Evolutionary conservation across 352 stramenopile species (phyloP).

Genomic region (Labyrinthula sp.): DNA sequence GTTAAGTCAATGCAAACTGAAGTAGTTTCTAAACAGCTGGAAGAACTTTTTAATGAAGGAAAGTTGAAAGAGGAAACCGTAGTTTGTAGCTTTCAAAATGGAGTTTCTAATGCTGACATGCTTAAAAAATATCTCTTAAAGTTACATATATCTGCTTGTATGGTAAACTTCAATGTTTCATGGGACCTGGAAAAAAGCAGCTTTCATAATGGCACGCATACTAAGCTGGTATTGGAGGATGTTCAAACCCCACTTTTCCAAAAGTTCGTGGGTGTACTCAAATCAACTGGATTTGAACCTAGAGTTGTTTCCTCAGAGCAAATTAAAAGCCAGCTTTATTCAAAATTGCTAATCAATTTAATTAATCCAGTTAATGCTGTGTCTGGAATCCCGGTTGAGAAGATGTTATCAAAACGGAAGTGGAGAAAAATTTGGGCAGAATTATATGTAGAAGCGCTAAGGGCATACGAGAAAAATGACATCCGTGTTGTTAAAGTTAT

Average conservation of each 20-base stretch:
- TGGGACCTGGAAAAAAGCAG: slow-evolving; percentile 1
- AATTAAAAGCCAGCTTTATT: slow-evolving; percentile 2
- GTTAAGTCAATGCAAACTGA: slow-evolving; percentile 10
- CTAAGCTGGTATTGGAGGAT: slow-evolving; percentile 2
- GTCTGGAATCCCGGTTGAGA: slow-evolving; percentile 1
- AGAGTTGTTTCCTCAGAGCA: no score
- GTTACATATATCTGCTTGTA: not conserved
- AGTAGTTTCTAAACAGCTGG: slow-evolving; percentile 5
- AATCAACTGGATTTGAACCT: no score
- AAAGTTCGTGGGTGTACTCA: no score
- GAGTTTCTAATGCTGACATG: slow-evolving; percentile 1
- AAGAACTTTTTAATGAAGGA: not conserved
- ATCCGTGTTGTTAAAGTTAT: no score
- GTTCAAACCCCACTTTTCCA: no score
- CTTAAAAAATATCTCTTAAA: slow-evolving; percentile 3
- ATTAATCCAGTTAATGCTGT: slow-evolving; percentile 24
- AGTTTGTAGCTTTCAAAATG: slow-evolving; percentile 13
- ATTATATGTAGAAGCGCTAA: no score
- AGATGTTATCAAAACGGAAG: slow-evolving; percentile 3
- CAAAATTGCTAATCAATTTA: slow-evolving; percentile 21
- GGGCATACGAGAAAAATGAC: no score
- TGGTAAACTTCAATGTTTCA: slow-evolving; percentile 22
- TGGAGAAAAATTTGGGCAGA: not conserved
- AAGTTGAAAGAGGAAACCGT: not conserved
- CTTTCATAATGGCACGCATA: not conserved